Base-by-base conservation (phyloP, 306 rosid species). In the Quercus dentata region DNA sequence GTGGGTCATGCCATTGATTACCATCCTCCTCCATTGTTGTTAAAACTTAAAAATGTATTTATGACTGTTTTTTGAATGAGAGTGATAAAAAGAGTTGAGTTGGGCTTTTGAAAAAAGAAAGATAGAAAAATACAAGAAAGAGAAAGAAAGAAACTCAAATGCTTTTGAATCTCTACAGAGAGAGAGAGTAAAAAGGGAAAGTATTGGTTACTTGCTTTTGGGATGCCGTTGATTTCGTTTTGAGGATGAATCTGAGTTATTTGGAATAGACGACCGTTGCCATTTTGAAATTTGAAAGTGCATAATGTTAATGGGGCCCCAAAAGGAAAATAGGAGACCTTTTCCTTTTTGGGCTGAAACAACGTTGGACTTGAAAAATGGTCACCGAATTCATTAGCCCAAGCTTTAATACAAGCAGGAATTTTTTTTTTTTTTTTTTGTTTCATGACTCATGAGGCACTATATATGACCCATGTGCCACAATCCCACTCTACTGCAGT, bases 1-100 rank as follows among this genome's bases (percentile, higher is more conserved):
- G 93, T 79, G 93, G 93, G 80, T 91, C 91, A 74, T 70, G 71
- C 83, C 82, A 77, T 72, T 87, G 82, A 79, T 89, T 79, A 63
- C 54, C 54, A 12, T 49, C 13, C 4, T 87, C 80, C 75, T 82
- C 90, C 93, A 90, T 90, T 31, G 86, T 73, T 54, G 17, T 49
- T 49, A 49, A 84, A 82, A 75, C 61, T 55, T 54, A 25, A 41
- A 31, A 56, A 54, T 70, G 41, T 64, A 69, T 74, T 85, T 82
- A 76, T 20, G 41, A 1, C 56, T 70, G 72, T 80, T 83, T 67
- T 80, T 80, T 59, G 83, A 80, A 84, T 38, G 75, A 57, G 70
- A 80, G 58, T 44, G 71, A 84, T 64, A 41, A 61, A 63, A 54
- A 83, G 62, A 54, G 15, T 27, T 65, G 62, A 17, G 54, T 21